Conservation (phyloP, 345 rosid genomes). For the Gossypium stocksii region DNA sequence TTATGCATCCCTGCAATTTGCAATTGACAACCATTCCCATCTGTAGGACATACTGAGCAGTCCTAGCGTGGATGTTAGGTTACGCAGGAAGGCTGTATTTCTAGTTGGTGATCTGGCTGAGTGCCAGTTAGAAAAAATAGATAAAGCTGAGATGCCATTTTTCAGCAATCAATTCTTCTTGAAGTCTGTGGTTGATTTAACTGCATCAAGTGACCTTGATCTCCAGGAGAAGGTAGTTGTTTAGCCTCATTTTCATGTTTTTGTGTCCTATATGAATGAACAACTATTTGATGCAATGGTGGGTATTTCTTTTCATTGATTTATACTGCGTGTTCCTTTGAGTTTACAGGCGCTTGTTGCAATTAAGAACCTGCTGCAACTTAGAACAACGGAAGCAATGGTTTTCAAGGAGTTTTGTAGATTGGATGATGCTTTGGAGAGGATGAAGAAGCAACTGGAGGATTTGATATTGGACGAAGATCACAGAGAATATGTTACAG, state of each 20-base stretch:
- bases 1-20: background rate
- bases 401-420: constrained; percentile 67
- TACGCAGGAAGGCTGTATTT: constrained; percentile 68
- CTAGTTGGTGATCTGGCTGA: constrained; percentile 75
- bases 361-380: constrained; percentile 69
- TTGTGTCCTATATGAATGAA: background rate
- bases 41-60: constrained; percentile 63
- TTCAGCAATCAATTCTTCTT: constrained; percentile 54
- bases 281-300: background rate
- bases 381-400: constrained; percentile 48
- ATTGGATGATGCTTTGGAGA: constrained; percentile 57
- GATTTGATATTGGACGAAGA: constrained; percentile 55
- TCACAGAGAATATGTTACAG: constrained; percentile 59
- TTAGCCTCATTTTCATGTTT: constrained; percentile 2
- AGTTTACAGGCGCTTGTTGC: constrained; percentile 65
- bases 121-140: constrained; percentile 46
- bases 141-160: constrained; percentile 41
- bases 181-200: constrained; percentile 75
- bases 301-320: background rate
- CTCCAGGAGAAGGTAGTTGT: constrained; percentile 80
- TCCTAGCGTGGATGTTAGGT: constrained; percentile 54
- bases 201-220: constrained; percentile 60
- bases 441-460: constrained; percentile 59
- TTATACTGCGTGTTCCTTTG: background rate
- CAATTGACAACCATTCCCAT: constrained; percentile 11